Evolutionary conservation across 2,329 filamentous ascomycete genomes (phyloP), one percentile per base, ranked within the genome.

Genomic region (Xylaria hypoxylon): DNA sequence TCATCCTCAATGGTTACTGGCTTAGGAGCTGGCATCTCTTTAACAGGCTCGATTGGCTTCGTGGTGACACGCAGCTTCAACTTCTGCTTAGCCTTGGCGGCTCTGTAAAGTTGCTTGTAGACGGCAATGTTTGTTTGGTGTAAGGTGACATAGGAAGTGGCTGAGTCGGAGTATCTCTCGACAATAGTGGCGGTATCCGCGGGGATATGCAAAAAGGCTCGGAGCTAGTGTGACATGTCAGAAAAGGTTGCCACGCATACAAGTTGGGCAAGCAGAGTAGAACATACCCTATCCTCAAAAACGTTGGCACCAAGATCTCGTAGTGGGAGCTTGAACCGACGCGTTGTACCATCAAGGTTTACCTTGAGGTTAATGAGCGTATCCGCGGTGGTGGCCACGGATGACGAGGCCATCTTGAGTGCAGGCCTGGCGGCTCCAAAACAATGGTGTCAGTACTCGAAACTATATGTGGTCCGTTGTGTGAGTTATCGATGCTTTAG

Each of bases 61-160:
- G 85, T 75, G 17, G 87, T 90, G 42, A 92, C 90, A 72, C 89
- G 92, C 66, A 99, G 87, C 80, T 96, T 94, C 73, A 99, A 90
- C 89, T 98, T 99, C 71, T 94, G 89, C 86, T 99, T 99, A 42
- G 96, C 96, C 84, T 97, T 99, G 70, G 96, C 96, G 72, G 96
- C 96, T 75, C 96, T 91, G 79, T 96, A 95, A 47, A 99, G 90
- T 78, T 97, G 96, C 85, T 97, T 98, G 86, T 97, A 99, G 75
- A 97, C 92, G 51, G 92, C 85, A 8, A 87, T 81, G 76, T 97
- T 96, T 77, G 85, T 84, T 68, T 89, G 84, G 78, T 97, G 91
- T 67, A 99, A 90, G 50, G 87, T 85, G 71, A 98, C 87, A 80
- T 92, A 98, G 70, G 89, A 84, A 51, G 86, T 91, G 71, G 93